Evolutionary conservation across 805 yeast genomes (phyloP).

Genomic region (Candida palmyrensis): DNA sequence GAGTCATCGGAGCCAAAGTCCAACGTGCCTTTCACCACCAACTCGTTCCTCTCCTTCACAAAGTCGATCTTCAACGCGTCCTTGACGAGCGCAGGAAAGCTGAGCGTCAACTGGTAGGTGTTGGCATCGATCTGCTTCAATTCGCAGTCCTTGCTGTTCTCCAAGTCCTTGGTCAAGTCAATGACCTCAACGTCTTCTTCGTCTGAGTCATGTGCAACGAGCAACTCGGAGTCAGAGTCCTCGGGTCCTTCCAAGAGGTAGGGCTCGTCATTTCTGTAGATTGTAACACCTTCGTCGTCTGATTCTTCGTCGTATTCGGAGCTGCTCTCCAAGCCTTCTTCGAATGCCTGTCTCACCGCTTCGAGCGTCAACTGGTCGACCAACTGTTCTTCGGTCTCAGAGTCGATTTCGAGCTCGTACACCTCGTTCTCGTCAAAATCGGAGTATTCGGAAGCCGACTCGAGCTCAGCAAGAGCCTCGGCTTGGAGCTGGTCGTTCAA

Average conservation of each 20-base stretch:
- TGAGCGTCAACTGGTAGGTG: constrained; percentile 34
- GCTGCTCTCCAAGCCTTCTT: constrained; percentile 28
- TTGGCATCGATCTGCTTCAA: constrained; percentile 32
- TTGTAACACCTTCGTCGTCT: constrained; percentile 38
- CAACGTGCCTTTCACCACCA: constrained; percentile 35
- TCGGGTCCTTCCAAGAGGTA: constrained; percentile 20
- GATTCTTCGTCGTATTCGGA: constrained; percentile 21
- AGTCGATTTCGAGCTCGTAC: constrained; percentile 18
- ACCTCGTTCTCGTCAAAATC: constrained; percentile 12
- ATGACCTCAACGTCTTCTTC: constrained; percentile 28
- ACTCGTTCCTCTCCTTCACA: constrained; percentile 36
- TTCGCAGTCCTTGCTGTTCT: constrained; percentile 40
- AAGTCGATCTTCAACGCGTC: constrained; percentile 37
- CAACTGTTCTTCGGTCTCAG: constrained; percentile 24
- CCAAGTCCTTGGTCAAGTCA: constrained; percentile 38
- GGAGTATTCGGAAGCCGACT: constrained; percentile 10
- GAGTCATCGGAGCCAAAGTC: constrained; percentile 23
- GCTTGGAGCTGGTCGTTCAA: constrained; percentile 36
- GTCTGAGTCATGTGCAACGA: constrained; percentile 24
- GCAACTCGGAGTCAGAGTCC: constrained; percentile 20
- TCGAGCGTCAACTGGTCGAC: constrained; percentile 31
- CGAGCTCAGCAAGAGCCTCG: constrained; percentile 19
- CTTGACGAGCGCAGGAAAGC: constrained; percentile 37
- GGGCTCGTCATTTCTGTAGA: constrained; percentile 38
- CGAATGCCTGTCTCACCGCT: constrained; percentile 30